phyloP scores from a whole-genome alignment of 805 yeast species.

The Ogataea methylovora region DNA sequence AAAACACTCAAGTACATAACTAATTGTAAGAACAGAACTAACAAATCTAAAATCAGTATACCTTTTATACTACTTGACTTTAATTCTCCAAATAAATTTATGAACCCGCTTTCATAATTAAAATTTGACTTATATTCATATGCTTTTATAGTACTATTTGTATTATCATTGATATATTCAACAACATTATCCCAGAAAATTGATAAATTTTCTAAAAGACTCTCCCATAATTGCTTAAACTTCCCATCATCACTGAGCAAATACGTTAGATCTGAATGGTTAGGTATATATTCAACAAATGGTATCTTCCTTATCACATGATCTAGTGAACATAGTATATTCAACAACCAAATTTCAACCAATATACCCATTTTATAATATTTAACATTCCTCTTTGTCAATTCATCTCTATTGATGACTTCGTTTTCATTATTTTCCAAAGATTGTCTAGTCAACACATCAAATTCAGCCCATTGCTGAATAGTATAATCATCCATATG shows the following conservation, averaged over 20 bases:
- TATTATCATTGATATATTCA: constrained; percentile 9
- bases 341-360: too few species aligned
- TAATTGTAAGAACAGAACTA: constrained; percentile 12
- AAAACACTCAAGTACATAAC: constrained; percentile 10
- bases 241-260: too few species aligned
- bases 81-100: constrained; percentile 22
- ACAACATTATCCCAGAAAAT: background rate
- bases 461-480: too few species aligned
- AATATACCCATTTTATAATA: too few species aligned
- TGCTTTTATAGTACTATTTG: constrained; percentile 6
- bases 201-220: constrained; percentile 10
- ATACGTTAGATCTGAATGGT: constrained; percentile 6
- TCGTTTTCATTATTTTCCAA: too few species aligned
- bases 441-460: too few species aligned
- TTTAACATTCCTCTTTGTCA: too few species aligned
- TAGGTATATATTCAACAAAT: constrained; percentile 12
- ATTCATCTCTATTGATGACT: too few species aligned
- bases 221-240: too few species aligned
- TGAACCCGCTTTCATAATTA: constrained; percentile 12
- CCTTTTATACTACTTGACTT: constrained; percentile 4
- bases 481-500: too few species aligned
- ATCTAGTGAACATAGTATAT: background rate
- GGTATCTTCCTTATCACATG: constrained; percentile 5
- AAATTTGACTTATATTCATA: constrained; percentile 12
- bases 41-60: constrained; percentile 13